Percentiles rank a stretch among this genome's conserved stretches.
Evolutionary conservation across 2,329 filamentous ascomycete species (phyloP).

Genomic region (Pseudogymnoascus sp.): DNA sequence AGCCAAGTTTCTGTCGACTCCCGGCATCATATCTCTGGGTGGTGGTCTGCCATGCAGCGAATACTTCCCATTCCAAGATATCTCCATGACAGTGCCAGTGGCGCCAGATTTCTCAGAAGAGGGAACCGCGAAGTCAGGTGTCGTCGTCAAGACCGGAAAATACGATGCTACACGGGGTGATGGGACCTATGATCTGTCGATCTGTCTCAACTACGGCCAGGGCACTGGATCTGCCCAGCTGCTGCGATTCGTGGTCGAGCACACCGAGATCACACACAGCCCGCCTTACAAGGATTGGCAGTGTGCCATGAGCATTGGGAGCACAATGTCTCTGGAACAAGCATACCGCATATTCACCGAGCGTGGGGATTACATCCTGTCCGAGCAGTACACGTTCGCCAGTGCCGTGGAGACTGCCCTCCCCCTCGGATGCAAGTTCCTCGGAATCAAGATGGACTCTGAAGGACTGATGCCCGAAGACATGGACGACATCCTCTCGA

Average conservation of each 20-base stretch:
- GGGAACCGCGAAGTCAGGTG: conserved; percentile 52
- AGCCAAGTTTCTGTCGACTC: conserved; percentile 68
- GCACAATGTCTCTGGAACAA: conserved; percentile 78
- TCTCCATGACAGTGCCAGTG: conserved; percentile 65
- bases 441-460: conserved; percentile 56
- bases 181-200: conserved; percentile 62
- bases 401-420: conserved; percentile 57
- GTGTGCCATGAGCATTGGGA: conserved; percentile 74
- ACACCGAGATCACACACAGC: conserved; percentile 81
- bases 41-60: conserved; percentile 83
- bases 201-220: conserved; percentile 90
- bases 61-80: conserved; percentile 82
- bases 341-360: conserved; percentile 72
- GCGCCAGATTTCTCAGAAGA: conserved; percentile 62
- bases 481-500: conserved; percentile 54
- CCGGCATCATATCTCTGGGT: conserved; percentile 81
- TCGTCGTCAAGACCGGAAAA: conserved; percentile 63
- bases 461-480: conserved; percentile 54
- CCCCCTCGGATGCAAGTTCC: conserved; percentile 53
- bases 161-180: conserved; percentile 62
- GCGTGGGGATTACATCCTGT: conserved; percentile 68
- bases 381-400: conserved; percentile 87
- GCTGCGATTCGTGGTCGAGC: conserved; percentile 84
- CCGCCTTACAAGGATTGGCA: conserved; percentile 89
- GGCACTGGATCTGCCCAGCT: conserved; percentile 78